Percentiles rank a stretch among this genome's conserved stretches.
Evolutionary conservation across 768 basidiomycete species (phyloP).

Genomic region (Tulasnella sp.): DNA sequence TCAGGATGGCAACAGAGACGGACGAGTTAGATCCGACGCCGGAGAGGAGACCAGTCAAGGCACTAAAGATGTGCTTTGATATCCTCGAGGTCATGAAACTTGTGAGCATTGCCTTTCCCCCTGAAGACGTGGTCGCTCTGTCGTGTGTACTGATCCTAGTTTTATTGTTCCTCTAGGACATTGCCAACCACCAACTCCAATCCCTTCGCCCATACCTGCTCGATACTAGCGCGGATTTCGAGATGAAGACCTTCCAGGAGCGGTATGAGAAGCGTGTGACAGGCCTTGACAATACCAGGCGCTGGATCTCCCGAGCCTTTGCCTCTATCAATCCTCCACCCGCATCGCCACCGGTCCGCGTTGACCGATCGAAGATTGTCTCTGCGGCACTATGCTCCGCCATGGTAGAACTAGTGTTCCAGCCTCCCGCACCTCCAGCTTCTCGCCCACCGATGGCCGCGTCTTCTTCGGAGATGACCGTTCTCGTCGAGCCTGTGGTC

Average conservation of each 20-base stretch:
- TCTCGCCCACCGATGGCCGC: not conserved
- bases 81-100: constrained; percentile 93
- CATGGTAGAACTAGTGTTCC: constrained; percentile 48
- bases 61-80: constrained; percentile 76
- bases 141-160: not conserved
- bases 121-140: not conserved
- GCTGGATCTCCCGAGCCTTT: constrained; percentile 44
- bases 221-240: constrained; percentile 67
- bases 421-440: constrained; percentile 31
- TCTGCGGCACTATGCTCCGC: constrained; percentile 22
- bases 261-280: constrained; percentile 25
- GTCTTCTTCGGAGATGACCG: constrained; percentile 20
- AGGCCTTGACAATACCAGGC: constrained; percentile 40
- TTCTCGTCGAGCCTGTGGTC: constrained; percentile 28
- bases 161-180: constrained; percentile 51
- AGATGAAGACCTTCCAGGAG: constrained; percentile 64
- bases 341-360: constrained; percentile 1
- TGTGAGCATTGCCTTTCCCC: constrained; percentile 38
- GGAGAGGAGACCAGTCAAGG: constrained; percentile 55
- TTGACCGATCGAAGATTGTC: constrained; percentile 16
- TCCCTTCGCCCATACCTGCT: constrained; percentile 85
- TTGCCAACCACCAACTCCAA: constrained; percentile 91
- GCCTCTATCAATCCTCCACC: not conserved
- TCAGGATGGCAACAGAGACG: constrained; percentile 40
- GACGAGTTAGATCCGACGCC: constrained; percentile 36